Evolutionary conservation across 768 basidiomycete species (phyloP).

Genomic region (Punctularia strigosozonata): DNA sequence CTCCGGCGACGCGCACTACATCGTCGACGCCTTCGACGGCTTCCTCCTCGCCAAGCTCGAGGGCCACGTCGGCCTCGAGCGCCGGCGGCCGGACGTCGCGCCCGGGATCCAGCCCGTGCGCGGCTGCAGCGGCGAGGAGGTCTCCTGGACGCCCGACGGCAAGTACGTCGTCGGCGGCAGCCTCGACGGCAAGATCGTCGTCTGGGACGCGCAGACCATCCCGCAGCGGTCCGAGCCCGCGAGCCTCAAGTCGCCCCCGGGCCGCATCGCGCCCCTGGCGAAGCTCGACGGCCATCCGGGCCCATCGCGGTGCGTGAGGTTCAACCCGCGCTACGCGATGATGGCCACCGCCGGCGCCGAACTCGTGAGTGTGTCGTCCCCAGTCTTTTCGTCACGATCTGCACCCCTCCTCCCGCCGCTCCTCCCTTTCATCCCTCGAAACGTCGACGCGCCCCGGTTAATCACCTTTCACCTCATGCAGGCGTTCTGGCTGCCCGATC

Average conservation of each 20-base stretch:
- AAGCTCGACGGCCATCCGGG: constrained; percentile 73
- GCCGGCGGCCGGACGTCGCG: constrained; percentile 36
- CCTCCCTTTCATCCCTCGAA: too few species aligned
- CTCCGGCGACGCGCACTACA: constrained; percentile 84
- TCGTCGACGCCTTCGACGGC: constrained; percentile 86
- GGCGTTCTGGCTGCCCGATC: constrained; percentile 63
- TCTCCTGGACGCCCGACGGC: constrained; percentile 90
- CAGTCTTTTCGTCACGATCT: constrained; percentile 1
- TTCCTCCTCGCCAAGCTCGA: constrained; percentile 74
- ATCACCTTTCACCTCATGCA: constrained; percentile 11
- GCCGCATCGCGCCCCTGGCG: constrained; percentile 35
- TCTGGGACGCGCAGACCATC: constrained; percentile 79
- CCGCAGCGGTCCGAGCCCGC: constrained; percentile 37
- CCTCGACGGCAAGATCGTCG: constrained; percentile 68
- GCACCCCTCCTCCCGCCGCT: too few species aligned
- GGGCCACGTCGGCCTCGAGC: constrained; percentile 76
- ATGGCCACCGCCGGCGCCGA: constrained; percentile 76
- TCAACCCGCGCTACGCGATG: constrained; percentile 87
- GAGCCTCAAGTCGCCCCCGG: constrained; percentile 42
- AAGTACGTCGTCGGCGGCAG: constrained; percentile 81
- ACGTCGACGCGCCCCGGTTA: constrained; percentile 4
- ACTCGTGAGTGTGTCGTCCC: constrained; percentile 40
- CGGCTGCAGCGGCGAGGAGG: constrained; percentile 88
- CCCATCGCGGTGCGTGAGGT: constrained; percentile 74
- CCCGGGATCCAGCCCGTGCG: constrained; percentile 54